Base-by-base conservation (phyloP, 345 rosid species). In the Salix caprea region DNA sequence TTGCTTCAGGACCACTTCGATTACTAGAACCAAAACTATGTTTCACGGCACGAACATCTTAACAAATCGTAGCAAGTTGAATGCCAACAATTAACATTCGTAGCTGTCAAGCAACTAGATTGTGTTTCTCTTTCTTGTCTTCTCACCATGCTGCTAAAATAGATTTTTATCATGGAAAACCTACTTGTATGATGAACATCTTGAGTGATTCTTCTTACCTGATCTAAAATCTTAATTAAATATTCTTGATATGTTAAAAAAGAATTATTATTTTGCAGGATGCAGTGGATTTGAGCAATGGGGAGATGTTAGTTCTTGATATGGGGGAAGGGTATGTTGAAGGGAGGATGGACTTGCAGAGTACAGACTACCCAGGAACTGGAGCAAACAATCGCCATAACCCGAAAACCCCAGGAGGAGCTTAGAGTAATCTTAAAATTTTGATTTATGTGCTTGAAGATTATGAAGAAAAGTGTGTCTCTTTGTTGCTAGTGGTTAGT, bases 301-400 rank as follows among this genome's bases (percentile, higher is more conserved):
- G 67, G 16, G 86, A 42, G 67, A 80, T 68, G 73, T 1, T 68
- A 40, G 21, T 23, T 28, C 37, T 36, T 36, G 82, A 52, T 32
- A 28, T 13, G 36, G 80, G 65, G 60, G 78, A 71, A 76, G 73
- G 52, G 44, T 42, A 56, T 23, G 69, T 74, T 3, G 85, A 79
- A 48, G 82, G 87, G 50, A 91, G 91, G 85, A 87, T 88, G 89
- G 87, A 77, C 23, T 19, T 88, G 67, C 88, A 84, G 70, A 80
- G 61, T 78, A 85, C 84, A 73, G 96, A 91, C 74, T 91, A 91
- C 79, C 90, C 96, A 50, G 96, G 90, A 56, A 79, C 93, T 54
- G 93, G 93, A 76, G 88, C 93, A 56, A 91, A 91, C 85, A 83
- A 85, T 78, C 84, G 84, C 78, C 96, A 88, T 79, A 89, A 91